These are phyloP conservation scores for Conringia planisiliqua DNA, from an alignment of 345 rosid species.

Conservation along the genomic window DNA sequence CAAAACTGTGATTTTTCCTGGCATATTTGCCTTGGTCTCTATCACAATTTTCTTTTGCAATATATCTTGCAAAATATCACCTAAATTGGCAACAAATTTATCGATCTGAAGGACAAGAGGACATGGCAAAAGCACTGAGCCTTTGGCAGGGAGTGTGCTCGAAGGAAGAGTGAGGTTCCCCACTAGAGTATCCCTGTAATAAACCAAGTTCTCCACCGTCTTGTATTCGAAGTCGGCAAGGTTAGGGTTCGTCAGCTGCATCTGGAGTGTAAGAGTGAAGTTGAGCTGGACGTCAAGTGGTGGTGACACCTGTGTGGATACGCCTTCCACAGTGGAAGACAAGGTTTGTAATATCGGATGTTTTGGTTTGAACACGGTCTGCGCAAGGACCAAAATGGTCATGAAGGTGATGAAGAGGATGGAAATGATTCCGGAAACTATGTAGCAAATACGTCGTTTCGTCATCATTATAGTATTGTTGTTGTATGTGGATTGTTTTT, in stretches of 20 bases:
- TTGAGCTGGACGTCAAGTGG: slow-evolving; percentile 41
- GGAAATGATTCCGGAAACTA: slow-evolving; percentile 20
- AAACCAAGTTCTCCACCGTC: slow-evolving; percentile 37
- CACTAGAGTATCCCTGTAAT: slow-evolving; percentile 28
- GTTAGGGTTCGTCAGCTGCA: slow-evolving; percentile 49
- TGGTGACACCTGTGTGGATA: slow-evolving; percentile 40
- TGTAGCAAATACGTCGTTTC: slow-evolving; percentile 18
- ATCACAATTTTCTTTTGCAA: slow-evolving; percentile 35
- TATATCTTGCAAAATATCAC: slow-evolving; percentile 37
- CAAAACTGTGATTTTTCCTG: slow-evolving; percentile 46
- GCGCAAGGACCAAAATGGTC: slow-evolving; percentile 31
- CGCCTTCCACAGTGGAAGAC: slow-evolving; percentile 44
- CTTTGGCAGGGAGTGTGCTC: slow-evolving; percentile 42
- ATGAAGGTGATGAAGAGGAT: slow-evolving; percentile 23
- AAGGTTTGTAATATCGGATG: slow-evolving; percentile 35
- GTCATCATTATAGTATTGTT: not conserved
- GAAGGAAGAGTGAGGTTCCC: slow-evolving; percentile 46
- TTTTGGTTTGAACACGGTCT: slow-evolving; percentile 54
- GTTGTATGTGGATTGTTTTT: not conserved
- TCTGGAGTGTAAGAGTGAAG: slow-evolving; percentile 40
- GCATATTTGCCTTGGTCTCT: slow-evolving; percentile 44
- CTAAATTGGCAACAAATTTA: slow-evolving; percentile 23
- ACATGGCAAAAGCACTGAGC: slow-evolving; percentile 26
- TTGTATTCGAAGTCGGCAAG: slow-evolving; percentile 47
- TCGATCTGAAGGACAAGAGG: slow-evolving; percentile 47